A percentile compares a stretch with the other conserved stretches of the same genome.
Conservation (phyloP, 2,329 filamentous ascomycete genomes). For the Xylariaceae sp. region DNA sequence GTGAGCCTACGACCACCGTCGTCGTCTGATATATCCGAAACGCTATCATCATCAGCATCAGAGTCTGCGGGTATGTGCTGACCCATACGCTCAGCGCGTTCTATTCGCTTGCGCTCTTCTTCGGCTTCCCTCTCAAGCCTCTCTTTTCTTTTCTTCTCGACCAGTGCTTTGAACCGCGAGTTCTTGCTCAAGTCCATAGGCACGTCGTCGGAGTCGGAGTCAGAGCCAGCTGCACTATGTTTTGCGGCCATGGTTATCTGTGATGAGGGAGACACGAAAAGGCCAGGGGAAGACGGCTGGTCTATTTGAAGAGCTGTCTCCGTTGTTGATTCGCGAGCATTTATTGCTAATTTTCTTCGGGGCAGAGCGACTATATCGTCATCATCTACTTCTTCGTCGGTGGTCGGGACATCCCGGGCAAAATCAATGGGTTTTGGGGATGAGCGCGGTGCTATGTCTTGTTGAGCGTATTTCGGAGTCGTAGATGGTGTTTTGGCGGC, state of each 20-base stretch:
- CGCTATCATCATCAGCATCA: conserved; percentile 62
- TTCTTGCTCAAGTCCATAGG: conserved; percentile 53
- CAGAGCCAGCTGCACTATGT: conserved; percentile 39
- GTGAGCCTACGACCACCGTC: conserved; percentile 70
- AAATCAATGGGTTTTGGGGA: conserved; percentile 16
- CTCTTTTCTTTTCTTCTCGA: conserved; percentile 76
- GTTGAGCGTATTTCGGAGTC: conserved; percentile 1
- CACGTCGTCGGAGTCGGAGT: conserved; percentile 52
- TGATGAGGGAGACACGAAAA: conserved; percentile 61
- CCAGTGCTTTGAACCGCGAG: conserved; percentile 71
- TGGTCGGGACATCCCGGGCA: conserved; percentile 12
- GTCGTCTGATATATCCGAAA: conserved; percentile 65
- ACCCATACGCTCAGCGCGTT: conserved; percentile 48
- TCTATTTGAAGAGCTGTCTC: conserved; percentile 39
- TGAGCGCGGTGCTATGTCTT: conserved; percentile 9
- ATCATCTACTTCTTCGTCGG: conserved; percentile 36
- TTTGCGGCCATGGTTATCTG: conserved; percentile 37
- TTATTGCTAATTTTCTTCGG: conserved; percentile 34
- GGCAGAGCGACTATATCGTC: conserved; percentile 33
- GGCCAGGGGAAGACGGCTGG: conserved; percentile 52
- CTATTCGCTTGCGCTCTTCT: conserved; percentile 55
- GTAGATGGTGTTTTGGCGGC: conserved; percentile 15
- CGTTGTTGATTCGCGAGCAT: conserved; percentile 33
- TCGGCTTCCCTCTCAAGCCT: conserved; percentile 70
- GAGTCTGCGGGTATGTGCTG: conserved; percentile 48